phyloP scores from a whole-genome alignment of 1,284 basidiomycete species.

The Rhodofomes roseus region DNA sequence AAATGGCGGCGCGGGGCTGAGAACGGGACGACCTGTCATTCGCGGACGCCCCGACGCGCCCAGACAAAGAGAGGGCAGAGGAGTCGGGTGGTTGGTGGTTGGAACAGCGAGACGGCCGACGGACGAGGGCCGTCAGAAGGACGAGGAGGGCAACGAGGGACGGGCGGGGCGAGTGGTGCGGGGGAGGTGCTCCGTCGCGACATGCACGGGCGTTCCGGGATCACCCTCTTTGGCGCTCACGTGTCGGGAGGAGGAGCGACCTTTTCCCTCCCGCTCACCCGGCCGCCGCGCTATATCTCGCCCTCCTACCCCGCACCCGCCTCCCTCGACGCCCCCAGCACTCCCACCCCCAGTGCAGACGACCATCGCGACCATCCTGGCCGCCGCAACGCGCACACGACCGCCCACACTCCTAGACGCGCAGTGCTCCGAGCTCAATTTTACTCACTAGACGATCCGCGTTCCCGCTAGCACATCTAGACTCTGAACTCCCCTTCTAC shows the following conservation, averaged over 20 bases:
- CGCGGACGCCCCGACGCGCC: neutral
- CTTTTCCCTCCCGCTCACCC: constrained; percentile 2
- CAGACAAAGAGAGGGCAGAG: too few species aligned
- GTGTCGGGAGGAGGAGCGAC: neutral
- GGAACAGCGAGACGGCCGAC: too few species aligned
- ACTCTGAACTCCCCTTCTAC: neutral
- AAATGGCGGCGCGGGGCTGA: neutral
- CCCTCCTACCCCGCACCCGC: neutral
- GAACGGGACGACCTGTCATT: neutral
- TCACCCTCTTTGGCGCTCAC: constrained; percentile 6
- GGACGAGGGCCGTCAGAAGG: neutral
- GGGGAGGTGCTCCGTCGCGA: neutral
- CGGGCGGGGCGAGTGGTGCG: neutral
- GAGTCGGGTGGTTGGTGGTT: too few species aligned
- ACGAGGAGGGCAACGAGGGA: neutral
- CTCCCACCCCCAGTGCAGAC: neutral
- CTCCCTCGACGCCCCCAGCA: neutral
- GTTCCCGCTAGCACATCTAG: neutral
- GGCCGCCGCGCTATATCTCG: neutral
- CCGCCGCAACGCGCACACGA: neutral
- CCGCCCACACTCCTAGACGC: neutral
- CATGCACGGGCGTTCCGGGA: neutral
- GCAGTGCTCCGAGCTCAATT: neutral
- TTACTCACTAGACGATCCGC: neutral
- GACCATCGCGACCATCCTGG: neutral